Conservation (phyloP, 2,329 filamentous ascomycete species). For the Metarhizium anisopliae region DNA sequence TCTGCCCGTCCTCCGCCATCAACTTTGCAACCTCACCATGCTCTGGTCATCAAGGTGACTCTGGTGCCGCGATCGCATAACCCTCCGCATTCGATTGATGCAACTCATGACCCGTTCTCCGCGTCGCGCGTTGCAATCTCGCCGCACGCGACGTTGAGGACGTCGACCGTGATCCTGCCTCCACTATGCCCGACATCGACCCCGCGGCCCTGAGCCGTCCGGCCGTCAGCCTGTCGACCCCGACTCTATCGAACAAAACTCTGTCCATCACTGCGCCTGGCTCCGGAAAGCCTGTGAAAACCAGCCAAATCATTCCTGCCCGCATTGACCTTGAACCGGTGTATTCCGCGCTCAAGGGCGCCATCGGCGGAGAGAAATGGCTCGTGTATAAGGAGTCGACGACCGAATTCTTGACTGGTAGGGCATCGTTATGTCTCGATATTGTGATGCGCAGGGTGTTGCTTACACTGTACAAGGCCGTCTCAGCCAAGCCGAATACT, state of each 20-base stretch:
- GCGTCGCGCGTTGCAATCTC: constrained; percentile 35
- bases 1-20: constrained; percentile 27
- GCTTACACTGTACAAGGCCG: constrained; percentile 37
- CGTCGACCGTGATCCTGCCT: neutral
- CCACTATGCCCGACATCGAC: constrained; percentile 59
- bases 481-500: constrained; percentile 53
- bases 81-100: constrained; percentile 26
- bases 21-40: constrained; percentile 29
- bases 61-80: constrained; percentile 33
- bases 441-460: neutral
- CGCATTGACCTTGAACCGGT: constrained; percentile 60
- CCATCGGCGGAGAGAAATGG: constrained; percentile 55
- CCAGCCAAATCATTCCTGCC: constrained; percentile 53
- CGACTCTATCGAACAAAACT: constrained; percentile 48
- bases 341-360: constrained; percentile 51
- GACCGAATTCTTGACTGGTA: constrained; percentile 55
- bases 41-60: constrained; percentile 34
- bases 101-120: constrained; percentile 32
- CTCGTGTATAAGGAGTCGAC: constrained; percentile 53
- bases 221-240: constrained; percentile 47
- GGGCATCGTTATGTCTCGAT: constrained; percentile 1
- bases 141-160: constrained; percentile 35
- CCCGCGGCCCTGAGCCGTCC: constrained; percentile 59
- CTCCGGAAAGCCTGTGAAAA: constrained; percentile 45
- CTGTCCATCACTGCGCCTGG: constrained; percentile 43